A percentile compares a stretch with the other conserved stretches of the same genome.
These are phyloP conservation scores for Ligustrum vulgare DNA, from an alignment of 257 asterid species.

Conservation along the genomic window DNA sequence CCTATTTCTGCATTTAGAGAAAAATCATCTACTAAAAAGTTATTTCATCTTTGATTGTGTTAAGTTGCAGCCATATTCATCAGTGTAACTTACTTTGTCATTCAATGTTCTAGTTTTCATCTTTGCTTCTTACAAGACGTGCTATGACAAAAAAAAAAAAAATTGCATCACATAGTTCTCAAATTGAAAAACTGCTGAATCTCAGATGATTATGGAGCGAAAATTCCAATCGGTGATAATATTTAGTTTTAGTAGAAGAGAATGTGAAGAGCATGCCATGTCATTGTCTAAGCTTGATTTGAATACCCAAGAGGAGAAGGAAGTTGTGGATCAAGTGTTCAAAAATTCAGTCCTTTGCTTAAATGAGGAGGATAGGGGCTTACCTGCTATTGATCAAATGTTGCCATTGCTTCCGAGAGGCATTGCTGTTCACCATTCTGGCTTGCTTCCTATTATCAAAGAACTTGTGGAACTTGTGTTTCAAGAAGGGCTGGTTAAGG, in stretches of 20 bases:
- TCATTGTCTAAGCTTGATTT: conserved; percentile 96
- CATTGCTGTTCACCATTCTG: conserved; percentile 98
- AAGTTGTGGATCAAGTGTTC: conserved; percentile 82
- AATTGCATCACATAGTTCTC: conserved; percentile 11
- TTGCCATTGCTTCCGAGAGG: conserved; percentile 96
- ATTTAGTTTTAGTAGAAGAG: conserved; percentile 97
- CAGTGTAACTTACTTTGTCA: conserved; percentile 9
- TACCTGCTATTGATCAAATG: conserved; percentile 96
- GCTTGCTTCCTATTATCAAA: conserved; percentile 93
- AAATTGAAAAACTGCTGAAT: conserved; percentile 23
- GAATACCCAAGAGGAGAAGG: conserved; percentile 84
- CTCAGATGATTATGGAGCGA: conserved; percentile 97
- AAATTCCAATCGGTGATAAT: conserved; percentile 96
- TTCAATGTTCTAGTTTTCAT: background rate
- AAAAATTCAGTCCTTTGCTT: conserved; percentile 75
- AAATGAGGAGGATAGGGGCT: conserved; percentile 87
- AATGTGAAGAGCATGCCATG: conserved; percentile 99
- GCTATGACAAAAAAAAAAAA: background rate
- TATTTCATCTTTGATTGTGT: background rate
- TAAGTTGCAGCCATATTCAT: background rate
- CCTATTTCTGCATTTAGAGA: background rate
- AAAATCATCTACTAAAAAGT: background rate
- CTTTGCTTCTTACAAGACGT: conserved; percentile 4
- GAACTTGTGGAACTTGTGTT: conserved; percentile 96
- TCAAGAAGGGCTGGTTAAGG: conserved; percentile 99